phyloP scores from a whole-genome alignment of 164 flowering plant genomes.

The Warburgia ugandensis region DNA sequence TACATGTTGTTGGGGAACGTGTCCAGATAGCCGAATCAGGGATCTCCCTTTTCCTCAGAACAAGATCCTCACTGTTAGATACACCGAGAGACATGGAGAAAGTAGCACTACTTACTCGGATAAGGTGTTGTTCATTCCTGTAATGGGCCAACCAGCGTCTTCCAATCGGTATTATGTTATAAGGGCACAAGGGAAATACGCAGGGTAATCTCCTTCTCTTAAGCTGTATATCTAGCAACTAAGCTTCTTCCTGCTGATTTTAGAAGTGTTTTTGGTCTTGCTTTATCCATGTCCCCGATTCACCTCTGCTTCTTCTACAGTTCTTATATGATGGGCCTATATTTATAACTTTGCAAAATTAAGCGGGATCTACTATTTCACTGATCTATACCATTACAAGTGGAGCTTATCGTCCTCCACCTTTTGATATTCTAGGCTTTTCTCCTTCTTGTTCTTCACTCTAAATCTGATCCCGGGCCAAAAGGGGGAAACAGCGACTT shows the following conservation, averaged over 20 bases:
- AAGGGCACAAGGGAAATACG: constrained; percentile 27
- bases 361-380: too few relatives aligned
- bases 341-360: too few relatives aligned
- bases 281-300: too few relatives aligned
- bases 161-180: constrained; percentile 49
- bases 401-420: too few relatives aligned
- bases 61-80: constrained; percentile 17
- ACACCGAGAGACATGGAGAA: neutral
- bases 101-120: neutral
- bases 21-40: constrained; percentile 13
- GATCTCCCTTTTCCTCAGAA: constrained; percentile 40
- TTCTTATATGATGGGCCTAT: too few relatives aligned
- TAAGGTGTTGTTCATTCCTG: constrained; percentile 38
- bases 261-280: neutral
- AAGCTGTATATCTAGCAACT: neutral
- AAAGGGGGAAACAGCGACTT: too few relatives aligned
- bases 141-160: constrained; percentile 46
- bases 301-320: too few relatives aligned
- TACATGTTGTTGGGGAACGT: constrained; percentile 23
- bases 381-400: too few relatives aligned
- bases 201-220: constrained; percentile 32
- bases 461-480: too few relatives aligned
- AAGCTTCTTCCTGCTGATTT: neutral
- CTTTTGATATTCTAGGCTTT: too few relatives aligned
- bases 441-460: too few relatives aligned